Evolutionary conservation across 1,284 basidiomycete species (phyloP), one percentile per base, ranked within the genome.

Genomic region (Schizophyllum commune): DNA sequence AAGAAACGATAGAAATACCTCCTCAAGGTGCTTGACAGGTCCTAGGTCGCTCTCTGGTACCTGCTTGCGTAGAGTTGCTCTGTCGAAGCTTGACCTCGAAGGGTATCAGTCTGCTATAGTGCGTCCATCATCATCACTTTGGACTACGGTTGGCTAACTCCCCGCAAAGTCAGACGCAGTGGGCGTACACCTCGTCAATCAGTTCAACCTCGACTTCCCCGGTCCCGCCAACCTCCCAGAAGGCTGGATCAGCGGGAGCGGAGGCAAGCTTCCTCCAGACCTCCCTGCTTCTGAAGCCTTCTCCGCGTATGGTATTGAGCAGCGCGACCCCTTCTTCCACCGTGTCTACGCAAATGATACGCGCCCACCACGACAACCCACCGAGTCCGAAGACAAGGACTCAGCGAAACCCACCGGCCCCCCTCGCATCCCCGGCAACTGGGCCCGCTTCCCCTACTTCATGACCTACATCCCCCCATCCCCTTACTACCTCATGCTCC

Each of bases 401-500:
- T 2, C 3, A 9, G 9, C 4, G 63, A 65, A 21, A 34, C 66
- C 22, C 63, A 66, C 58, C 75, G 73, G 73, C 69, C 68, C 0
- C 39, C 66, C 4, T 64, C 65, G 5, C 57, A 58, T 6, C 60
- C 59, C 9, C 61, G 65, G 68, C 52, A 64, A 67, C 33, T 77
- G 75, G 74, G 58, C 64, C 5, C 54, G 65, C 17, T 77, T 73
- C 72, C 58, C 68, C 1, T 64, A 69, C 62, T 68, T 77, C 27
- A 59, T 73, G 55, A 70, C 72, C 4, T 68, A 73, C 62, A 75
- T 71, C 66, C 73, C 72, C 65, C 69, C 67, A 54, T 70, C 69
- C 7, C 70, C 72, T 0, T 76, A 73, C 65, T 70, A 67, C 60
- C 71, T 77, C 55, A 70, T 67, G 66, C 67, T 77, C 39, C 74